Base-by-base conservation (phyloP, 768 basidiomycete genomes). In the Tremella fuciformis region DNA sequence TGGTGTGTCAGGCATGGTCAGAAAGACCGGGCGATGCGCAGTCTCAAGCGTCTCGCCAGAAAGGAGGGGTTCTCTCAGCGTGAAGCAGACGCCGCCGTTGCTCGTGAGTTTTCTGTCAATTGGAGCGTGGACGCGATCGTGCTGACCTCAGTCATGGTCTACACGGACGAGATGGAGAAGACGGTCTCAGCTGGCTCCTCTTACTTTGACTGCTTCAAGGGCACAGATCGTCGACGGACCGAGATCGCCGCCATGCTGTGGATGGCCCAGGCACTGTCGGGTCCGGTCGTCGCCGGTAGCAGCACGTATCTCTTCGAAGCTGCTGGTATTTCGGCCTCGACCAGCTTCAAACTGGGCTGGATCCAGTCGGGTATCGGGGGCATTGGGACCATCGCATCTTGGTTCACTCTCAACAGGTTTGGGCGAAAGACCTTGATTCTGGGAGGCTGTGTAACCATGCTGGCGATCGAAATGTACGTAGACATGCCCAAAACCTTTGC, bases 181-280 rank as follows among this genome's bases (percentile, higher is more conserved):
- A 22, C 59, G 24, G 41, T 59, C 40, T 54, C 63, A n/a, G 55
- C 44, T 19, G 66, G 69, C 9, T 29, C 64, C 4, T 42, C 47
- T 7, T 71, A 64, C 51, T 40, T 56, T 26, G 64, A 71, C 46
- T 67, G 66, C 53, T 71, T 71, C 66, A 63, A 63, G 29, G 69
- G 69, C 3, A 55, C 55, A 56, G 57, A 71, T 46, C 37, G 54
- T 22, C 50, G 69, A 8, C 51, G 69, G 41, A 71, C 69, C 26
- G 69, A 71, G 62, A 74, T 67, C 48, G 64, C 62, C 3, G 62
- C 60, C 22, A 47, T 55, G 13, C 26, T 38, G 3, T 55, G 54
- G 54, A 38, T 38, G n/a, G 54, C 42, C 16, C 54, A 55, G 21
- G 29, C 8, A 4, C 44, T 55, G 2, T 16, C 8, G 4, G 54